Conservation (phyloP, 2,329 filamentous ascomycete genomes). For the Hypomyces rosellus region DNA sequence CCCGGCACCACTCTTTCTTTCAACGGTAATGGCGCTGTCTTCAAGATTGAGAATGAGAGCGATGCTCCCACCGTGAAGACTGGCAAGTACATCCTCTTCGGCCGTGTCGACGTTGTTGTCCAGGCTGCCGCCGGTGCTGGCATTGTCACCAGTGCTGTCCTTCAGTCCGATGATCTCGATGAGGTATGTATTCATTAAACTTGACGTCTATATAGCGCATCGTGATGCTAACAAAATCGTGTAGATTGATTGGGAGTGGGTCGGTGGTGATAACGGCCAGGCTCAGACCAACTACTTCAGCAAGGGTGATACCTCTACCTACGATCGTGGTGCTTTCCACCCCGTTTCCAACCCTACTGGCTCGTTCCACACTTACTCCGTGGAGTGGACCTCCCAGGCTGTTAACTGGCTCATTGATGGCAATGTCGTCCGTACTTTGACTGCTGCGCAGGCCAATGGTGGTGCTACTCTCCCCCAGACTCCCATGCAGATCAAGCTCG, state of each 20-base stretch:
- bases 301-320: constrained; percentile 65
- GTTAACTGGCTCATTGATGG: constrained; percentile 62
- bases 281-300: constrained; percentile 82
- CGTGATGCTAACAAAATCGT: background rate
- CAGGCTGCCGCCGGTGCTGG: constrained; percentile 75
- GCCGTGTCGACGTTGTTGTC: constrained; percentile 71
- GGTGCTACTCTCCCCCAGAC: constrained; percentile 61
- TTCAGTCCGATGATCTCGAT: constrained; percentile 86
- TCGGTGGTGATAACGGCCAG: constrained; percentile 62
- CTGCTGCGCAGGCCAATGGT: constrained; percentile 50
- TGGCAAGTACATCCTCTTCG: constrained; percentile 95
- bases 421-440: constrained; percentile 53
- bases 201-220: background rate
- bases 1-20: constrained; percentile 44
- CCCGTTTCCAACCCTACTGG: constrained; percentile 43
- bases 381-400: constrained; percentile 61
- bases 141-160: constrained; percentile 81
- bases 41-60: constrained; percentile 60
- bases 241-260: constrained; percentile 92
- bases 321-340: constrained; percentile 62
- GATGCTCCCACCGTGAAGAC: constrained; percentile 68
- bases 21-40: constrained; percentile 44
- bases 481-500: constrained; percentile 64
- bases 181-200: constrained; percentile 18
- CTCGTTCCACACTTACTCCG: constrained; percentile 57